These are phyloP conservation scores for Davidsoniella neocaledoniae DNA, from an alignment of 2,329 filamentous ascomycete species.

Conservation along the genomic window DNA sequence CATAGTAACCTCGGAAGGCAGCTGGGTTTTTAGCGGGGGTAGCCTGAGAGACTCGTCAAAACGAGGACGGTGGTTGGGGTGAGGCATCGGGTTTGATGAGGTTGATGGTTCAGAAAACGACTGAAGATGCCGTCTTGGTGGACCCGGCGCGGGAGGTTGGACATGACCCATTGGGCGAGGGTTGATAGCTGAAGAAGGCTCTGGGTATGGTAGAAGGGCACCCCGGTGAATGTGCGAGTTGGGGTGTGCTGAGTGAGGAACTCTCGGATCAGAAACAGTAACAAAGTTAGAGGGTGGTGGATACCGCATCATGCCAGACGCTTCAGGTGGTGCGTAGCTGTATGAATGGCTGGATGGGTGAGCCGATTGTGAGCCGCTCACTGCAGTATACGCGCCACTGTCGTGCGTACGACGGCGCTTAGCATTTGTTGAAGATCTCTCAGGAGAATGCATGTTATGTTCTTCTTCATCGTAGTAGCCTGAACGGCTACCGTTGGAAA, in stretches of 20 bases:
- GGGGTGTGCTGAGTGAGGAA: background rate
- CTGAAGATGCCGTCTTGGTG: constrained; percentile 1
- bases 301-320: constrained; percentile 2
- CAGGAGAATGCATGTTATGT: constrained; percentile 1
- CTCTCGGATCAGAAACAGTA: background rate
- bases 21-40: constrained; percentile 34
- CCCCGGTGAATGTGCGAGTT: constrained; percentile 1
- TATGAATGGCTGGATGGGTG: background rate
- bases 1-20: constrained; percentile 15
- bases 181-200: background rate
- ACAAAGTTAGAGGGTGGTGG: constrained; percentile 3
- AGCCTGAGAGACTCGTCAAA: constrained; percentile 38
- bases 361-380: background rate
- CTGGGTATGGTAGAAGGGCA: background rate
- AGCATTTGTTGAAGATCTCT: background rate
- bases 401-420: constrained; percentile 1
- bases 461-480: constrained; percentile 4
- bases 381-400: background rate
- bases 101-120: background rate
- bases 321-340: background rate
- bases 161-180: background rate
- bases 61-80: background rate
- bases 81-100: background rate
- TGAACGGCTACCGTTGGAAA: background rate
- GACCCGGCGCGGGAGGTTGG: background rate